Percentiles rank a stretch among this genome's conserved stretches.
Conservation (phyloP, 345 rosid species). For the Alliaria petiolata region DNA sequence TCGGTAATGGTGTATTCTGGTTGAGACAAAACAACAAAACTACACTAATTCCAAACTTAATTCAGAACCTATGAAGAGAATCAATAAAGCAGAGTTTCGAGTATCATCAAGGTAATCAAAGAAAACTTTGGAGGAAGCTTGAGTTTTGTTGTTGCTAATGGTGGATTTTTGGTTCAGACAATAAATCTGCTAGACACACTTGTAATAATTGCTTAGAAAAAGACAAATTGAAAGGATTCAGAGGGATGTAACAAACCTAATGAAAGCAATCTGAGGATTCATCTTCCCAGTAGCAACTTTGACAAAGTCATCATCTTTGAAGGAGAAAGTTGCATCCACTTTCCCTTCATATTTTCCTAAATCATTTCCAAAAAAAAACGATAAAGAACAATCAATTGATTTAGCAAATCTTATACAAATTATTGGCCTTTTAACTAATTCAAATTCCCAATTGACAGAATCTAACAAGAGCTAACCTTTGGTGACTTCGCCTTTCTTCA, state of each 20-base stretch:
- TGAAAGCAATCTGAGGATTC: slow-evolving; percentile 95
- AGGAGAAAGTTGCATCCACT: slow-evolving; percentile 81
- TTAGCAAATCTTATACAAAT: not conserved
- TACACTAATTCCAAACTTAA: not conserved
- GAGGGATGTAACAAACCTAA: slow-evolving; percentile 50
- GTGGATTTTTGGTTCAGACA: not conserved
- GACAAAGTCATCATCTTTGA: slow-evolving; percentile 87
- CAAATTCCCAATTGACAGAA: not conserved
- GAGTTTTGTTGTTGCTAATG: not conserved
- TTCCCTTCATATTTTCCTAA: slow-evolving; percentile 74
- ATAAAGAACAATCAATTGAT: not conserved
- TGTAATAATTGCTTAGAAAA: not conserved
- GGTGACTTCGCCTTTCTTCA: slow-evolving; percentile 84
- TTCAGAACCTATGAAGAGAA: not conserved
- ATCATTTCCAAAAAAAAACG: not conserved
- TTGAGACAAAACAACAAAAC: too few species aligned
- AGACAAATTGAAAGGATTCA: not conserved
- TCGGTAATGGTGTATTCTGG: too few species aligned
- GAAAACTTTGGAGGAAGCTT: not conserved
- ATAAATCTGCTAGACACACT: not conserved
- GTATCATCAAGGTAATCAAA: not conserved
- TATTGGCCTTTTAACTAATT: too few species aligned
- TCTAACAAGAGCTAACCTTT: slow-evolving; percentile 47
- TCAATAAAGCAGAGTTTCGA: not conserved
- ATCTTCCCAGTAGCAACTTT: slow-evolving; percentile 89